These are phyloP conservation scores for Musa itinerans DNA, from an alignment of 176 grass and related monocot genomes.

Conservation along the genomic window DNA sequence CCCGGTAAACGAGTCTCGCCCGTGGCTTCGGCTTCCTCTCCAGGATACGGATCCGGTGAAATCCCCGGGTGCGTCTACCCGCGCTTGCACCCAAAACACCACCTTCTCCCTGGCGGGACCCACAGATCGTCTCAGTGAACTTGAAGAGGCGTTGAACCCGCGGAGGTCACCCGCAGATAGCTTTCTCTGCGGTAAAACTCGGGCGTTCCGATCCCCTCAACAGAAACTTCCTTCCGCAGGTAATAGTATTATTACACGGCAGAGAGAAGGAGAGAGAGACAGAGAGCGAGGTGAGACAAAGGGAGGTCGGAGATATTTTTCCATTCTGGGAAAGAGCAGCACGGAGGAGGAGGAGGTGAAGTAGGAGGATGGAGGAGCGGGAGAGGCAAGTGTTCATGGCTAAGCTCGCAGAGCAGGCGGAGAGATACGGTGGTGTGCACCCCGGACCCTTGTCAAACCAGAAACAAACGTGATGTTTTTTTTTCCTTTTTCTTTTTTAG, in stretches of 20 bases:
- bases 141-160: too few species aligned
- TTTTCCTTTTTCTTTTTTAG: neutral
- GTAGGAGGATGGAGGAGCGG: neutral
- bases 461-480: neutral
- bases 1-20: too few species aligned
- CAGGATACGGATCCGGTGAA: too few species aligned
- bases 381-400: constrained; percentile 5
- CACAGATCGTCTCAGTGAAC: too few species aligned
- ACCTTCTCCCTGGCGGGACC: neutral
- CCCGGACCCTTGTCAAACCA: too few species aligned
- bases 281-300: neutral
- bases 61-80: too few species aligned
- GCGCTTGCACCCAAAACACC: too few species aligned
- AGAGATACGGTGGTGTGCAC: neutral
- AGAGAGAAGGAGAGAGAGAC: neutral
- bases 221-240: neutral
- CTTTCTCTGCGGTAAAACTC: too few species aligned
- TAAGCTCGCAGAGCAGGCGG: neutral
- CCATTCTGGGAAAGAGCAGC: too few species aligned
- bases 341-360: neutral
- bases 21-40: too few species aligned
- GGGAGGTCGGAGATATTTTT: neutral
- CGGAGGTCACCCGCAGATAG: too few species aligned
- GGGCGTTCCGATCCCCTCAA: neutral
- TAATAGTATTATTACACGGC: neutral